Evolutionary conservation across 306 rosid species (phyloP).

Genomic region (Psophocarpus tetragonolobus): DNA sequence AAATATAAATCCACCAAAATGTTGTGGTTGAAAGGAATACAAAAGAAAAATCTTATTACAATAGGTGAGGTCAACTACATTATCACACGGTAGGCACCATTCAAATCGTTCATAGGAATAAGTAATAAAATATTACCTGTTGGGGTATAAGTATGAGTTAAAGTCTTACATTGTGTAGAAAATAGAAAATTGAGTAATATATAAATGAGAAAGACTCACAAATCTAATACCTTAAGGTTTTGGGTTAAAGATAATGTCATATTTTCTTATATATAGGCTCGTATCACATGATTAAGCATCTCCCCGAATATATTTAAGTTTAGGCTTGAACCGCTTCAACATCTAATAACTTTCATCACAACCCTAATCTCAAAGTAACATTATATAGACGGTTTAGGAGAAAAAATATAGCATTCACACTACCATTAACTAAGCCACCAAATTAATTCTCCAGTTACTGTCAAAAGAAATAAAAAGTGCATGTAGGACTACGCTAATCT

Average conservation of each 20-base stretch:
- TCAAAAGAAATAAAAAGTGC: conserved; percentile 22
- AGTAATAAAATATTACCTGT: not conserved
- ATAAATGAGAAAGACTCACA: too few relatives aligned
- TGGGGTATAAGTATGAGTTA: too few relatives aligned
- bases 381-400: not conserved
- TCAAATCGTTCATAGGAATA: not conserved
- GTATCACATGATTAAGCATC: too few relatives aligned
- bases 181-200: too few relatives aligned
- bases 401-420: not conserved
- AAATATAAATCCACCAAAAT: conserved; percentile 1
- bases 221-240: too few relatives aligned
- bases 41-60: not conserved
- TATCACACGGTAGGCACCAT: not conserved
- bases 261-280: too few relatives aligned
- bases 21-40: not conserved
- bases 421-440: not conserved
- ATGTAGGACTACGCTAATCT: not conserved
- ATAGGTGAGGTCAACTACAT: not conserved
- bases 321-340: conserved; percentile 19
- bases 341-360: conserved; percentile 2
- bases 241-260: too few relatives aligned
- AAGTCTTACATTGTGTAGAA: too few relatives aligned
- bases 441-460: not conserved
- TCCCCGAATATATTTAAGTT: not conserved
- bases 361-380: not conserved